A percentile compares a stretch with the other conserved stretches of the same genome.
These are phyloP conservation scores for Phycomyces nitens DNA, from an alignment of 192 early-diverging fungal species.

Conservation along the genomic window DNA sequence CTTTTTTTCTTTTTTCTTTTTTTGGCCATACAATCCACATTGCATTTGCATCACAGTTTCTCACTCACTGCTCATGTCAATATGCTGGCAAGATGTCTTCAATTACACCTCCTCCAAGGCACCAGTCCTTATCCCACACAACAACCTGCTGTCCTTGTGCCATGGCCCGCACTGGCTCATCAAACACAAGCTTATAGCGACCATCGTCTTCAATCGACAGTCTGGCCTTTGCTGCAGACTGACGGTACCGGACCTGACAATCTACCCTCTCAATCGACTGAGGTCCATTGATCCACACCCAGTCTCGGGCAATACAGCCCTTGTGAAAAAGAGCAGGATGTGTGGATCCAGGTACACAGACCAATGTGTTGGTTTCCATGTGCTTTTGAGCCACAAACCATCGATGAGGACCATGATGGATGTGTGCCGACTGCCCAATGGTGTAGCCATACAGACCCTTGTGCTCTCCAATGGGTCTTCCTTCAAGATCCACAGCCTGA, in stretches of 20 bases:
- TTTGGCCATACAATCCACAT: no score
- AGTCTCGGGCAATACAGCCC: constrained; percentile 30
- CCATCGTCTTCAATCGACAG: constrained; percentile 16
- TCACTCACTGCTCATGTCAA: neutral
- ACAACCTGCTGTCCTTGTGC: constrained; percentile 43
- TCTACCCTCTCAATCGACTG: constrained; percentile 22
- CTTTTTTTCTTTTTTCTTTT: no score
- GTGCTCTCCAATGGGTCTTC: constrained; percentile 46
- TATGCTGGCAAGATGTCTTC: constrained; percentile 16
- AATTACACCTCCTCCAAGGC: constrained; percentile 43
- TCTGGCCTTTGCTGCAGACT: constrained; percentile 43
- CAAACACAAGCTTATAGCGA: constrained; percentile 28
- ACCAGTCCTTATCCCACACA: constrained; percentile 44
- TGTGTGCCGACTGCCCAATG: constrained; percentile 74
- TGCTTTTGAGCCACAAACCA: constrained; percentile 75
- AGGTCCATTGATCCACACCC: constrained; percentile 45
- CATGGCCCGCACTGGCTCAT: constrained; percentile 36
- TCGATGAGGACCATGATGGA: constrained; percentile 59
- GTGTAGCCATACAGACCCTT: constrained; percentile 70
- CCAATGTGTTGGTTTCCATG: constrained; percentile 55
- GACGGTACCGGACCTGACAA: constrained; percentile 58
- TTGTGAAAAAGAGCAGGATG: constrained; percentile 12
- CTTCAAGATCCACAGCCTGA: constrained; percentile 28
- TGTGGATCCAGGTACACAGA: constrained; percentile 49
- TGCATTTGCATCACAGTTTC: no score